These are phyloP conservation scores for Jimgerdemannia lactiflua DNA, from an alignment of 192 early-diverging fungal genomes.

Conservation along the genomic window DNA sequence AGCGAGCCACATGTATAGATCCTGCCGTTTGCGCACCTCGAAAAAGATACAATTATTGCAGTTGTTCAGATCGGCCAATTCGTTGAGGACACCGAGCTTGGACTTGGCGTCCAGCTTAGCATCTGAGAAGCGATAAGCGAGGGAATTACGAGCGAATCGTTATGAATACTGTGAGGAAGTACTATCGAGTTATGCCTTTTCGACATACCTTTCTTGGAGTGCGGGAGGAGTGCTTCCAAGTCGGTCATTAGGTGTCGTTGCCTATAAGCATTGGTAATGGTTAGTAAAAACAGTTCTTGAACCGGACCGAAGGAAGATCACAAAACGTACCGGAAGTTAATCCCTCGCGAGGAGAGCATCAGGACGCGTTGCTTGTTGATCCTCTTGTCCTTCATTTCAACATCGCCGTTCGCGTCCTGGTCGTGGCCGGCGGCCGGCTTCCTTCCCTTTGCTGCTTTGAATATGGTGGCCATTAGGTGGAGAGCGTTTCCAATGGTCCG, in stretches of 20 bases:
- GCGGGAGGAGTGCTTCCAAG: conserved; percentile 83
- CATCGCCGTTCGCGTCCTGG: conserved; percentile 16
- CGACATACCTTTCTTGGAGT: conserved; percentile 83
- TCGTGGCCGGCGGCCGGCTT: too few relatives aligned
- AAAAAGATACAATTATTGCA: conserved; percentile 99
- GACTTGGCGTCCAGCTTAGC: conserved; percentile 91
- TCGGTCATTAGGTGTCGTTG: conserved; percentile 94
- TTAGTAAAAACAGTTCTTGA: too few relatives aligned
- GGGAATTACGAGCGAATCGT: too few relatives aligned
- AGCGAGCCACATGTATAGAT: conserved; percentile 95
- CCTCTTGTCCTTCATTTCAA: conserved; percentile 45
- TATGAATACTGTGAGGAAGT: too few relatives aligned
- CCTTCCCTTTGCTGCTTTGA: conserved; percentile 28
- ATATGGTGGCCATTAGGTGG: conserved; percentile 32
- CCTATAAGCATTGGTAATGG: conserved; percentile 54
- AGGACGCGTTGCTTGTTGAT: conserved; percentile 92
- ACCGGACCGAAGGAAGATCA: too few relatives aligned
- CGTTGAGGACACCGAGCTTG: conserved; percentile 87
- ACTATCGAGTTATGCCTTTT: conserved; percentile 19
- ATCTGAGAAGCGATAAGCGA: conserved; percentile 37
- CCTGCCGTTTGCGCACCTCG: conserved; percentile 88
- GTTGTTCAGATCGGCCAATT: conserved; percentile 93
- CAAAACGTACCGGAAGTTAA: conserved; percentile 66
- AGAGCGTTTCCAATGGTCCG: too few relatives aligned
- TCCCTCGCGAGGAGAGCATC: conserved; percentile 85